Evolutionary conservation across 2,329 filamentous ascomycete species (phyloP), one percentile per base, ranked within the genome.

Genomic region (Leptodontidium sp.): DNA sequence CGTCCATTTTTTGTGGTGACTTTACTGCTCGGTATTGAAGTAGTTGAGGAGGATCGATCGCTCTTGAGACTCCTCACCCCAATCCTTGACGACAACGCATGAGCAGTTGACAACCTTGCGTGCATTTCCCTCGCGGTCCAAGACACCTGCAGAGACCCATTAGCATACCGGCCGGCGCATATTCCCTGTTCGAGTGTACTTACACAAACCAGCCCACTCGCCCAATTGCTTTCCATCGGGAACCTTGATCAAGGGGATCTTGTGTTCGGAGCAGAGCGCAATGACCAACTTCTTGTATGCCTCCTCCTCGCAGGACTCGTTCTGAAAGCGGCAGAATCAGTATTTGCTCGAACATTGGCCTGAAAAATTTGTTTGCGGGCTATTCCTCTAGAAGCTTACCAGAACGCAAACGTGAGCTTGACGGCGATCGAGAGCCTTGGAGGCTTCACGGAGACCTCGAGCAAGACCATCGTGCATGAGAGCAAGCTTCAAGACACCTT

Each of bases 71-170:
- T 99, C 96, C 90, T 98, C 96, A 90, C 96, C 96, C 96, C 96
- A 99, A 86, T 99, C 94, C 88, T 96, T 95, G 81, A 99, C 96
- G 74, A 99, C 96, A 80, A 99, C 96, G 89, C 96, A 98, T 82
- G 95, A 98, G 94, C 96, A 99, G 93, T 99, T 99, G 88, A 99
- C 96, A 78, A 99, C 95, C 92, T 99, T 99, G 86, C 96, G 93
- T 81, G 96, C 94, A 86, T 99, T 99, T 80, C 96, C 96, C 87
- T 99, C 96, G 82, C 96, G 95, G 88, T 99, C 96, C 80, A 99
- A 91, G 79, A 98, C 94, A 87, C 95, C 95, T 98, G 71, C 74
- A 43, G 21, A 57, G 12, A 55, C 63, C 75, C 64, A 75, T 74
- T 59, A 38, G 68, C 53, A 40, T 61, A 11, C 24, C 1, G 12